Base-by-base conservation (phyloP, 768 basidiomycete genomes). In the Lactarius vividus region DNA sequence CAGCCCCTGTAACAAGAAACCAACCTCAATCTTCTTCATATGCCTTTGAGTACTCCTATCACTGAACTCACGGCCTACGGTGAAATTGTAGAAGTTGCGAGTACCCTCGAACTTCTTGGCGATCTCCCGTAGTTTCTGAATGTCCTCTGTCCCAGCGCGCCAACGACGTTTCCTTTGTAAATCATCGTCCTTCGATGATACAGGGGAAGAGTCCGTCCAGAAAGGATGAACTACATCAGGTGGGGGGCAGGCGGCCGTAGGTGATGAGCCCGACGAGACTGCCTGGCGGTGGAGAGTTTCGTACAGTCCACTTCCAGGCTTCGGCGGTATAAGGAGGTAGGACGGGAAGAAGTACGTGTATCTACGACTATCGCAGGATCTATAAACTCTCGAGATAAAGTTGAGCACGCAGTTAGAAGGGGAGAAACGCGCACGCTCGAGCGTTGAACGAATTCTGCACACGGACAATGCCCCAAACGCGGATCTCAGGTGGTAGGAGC, bases 21-120 rank as follows among this genome's bases (percentile, higher is more conserved):
- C 59, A 18, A 92, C 96, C 76, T 93, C 88, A 2, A 98, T 86
- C 59, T 81, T 84, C 71, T 93, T 92, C 88, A 99, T 96, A 74
- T 85, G 83, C n/a, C 97, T 82, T 71, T 88, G 84, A 71, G 89
- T 89, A 65, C 90, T 92, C 23, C 85, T 82, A 74, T 98, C 96
- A 6, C 82, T 77, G 76, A 90, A 94, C 57, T 92, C 92, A 55
- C 90, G 86, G 2, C 87, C 91, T 59, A 98, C 86, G 0, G 97
- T 98, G 72, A 96, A 98, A 74, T 98, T 98, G 77, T 97, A 95
- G 76, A 96, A 99, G 75, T 98, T 98, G 76, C 97, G 95, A 2
- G 93, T 92, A 8, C 92, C 96, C 70, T 90, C 83, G 72, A 87
- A 98, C 72, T 81, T 85, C 60, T 81, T 79, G 5, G 87, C 85